Evolutionary conservation across 2,329 filamentous ascomycete species (phyloP).

Genomic region (Cordyceps pruinosa): DNA sequence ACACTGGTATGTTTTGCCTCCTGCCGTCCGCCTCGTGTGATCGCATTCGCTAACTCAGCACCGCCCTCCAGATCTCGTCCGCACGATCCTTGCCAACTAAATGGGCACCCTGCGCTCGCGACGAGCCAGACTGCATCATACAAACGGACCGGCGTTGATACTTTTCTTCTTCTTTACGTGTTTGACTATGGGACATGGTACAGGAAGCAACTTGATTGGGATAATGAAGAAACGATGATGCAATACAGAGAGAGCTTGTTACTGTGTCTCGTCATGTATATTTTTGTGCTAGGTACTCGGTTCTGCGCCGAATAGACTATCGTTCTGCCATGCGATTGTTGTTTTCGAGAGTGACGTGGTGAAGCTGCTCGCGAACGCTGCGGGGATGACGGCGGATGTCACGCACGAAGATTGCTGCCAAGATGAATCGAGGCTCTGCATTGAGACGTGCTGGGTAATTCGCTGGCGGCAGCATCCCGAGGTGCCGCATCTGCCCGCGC

Average conservation of each 20-base stretch:
- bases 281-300: constrained; percentile 3
- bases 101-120: constrained; percentile 14
- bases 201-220: constrained; percentile 12
- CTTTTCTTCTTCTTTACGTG: constrained; percentile 25
- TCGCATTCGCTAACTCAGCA: not conserved
- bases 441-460: not conserved
- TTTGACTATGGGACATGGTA: constrained; percentile 16
- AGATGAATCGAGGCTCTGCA: not conserved
- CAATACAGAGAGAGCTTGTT: constrained; percentile 1
- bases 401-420: no score
- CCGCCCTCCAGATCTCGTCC: constrained; percentile 61
- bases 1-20: constrained; percentile 61
- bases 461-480: not conserved
- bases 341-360: not conserved
- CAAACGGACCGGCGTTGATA: constrained; percentile 14
- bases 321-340: not conserved
- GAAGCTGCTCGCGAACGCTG: not conserved
- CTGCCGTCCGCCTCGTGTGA: not conserved
- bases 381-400: no score
- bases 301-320: constrained; percentile 5
- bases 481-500: no score
- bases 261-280: constrained; percentile 12
- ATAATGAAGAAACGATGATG: constrained; percentile 13
- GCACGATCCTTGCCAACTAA: constrained; percentile 80
- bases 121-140: constrained; percentile 9